Evolutionary conservation across 495 filamentous ascomycete genomes (phyloP).

Genomic region (Daldinia bambusicola): DNA sequence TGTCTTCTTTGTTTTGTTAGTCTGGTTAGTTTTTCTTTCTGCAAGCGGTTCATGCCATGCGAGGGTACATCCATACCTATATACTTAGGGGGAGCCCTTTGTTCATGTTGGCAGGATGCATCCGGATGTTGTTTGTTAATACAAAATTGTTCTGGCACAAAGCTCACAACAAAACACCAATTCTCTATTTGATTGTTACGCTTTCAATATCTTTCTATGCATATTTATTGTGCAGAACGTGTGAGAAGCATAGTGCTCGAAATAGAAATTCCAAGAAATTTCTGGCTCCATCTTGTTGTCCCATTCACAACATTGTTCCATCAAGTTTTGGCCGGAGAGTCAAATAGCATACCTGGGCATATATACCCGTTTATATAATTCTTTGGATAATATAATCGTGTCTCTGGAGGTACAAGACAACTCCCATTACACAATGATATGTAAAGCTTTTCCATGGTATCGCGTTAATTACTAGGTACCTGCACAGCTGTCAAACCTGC

Average conservation of each 20-base stretch:
- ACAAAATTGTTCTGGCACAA: background rate
- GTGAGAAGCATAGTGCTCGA: background rate
- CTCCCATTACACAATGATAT: background rate
- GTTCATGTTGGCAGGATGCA: background rate
- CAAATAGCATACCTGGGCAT: background rate
- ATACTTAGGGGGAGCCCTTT: background rate
- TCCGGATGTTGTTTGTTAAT: background rate
- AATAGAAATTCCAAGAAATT: too few species aligned
- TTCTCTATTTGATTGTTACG: background rate
- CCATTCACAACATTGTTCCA: too few species aligned
- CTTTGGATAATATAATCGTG: background rate
- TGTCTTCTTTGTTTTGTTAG: constrained; percentile 2
- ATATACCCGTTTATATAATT: background rate
- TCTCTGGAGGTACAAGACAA: background rate
- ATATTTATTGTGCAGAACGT: background rate
- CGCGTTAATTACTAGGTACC: background rate
- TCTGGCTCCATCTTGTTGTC: too few species aligned
- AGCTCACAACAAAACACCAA: background rate
- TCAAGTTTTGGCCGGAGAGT: too few species aligned
- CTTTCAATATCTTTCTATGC: background rate
- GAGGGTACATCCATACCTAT: background rate
- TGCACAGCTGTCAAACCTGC: too few species aligned
- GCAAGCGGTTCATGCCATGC: constrained; percentile 15
- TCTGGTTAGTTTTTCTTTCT: background rate
- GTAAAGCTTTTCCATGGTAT: background rate